A percentile compares a stretch with the other conserved stretches of the same genome.
Conservation (phyloP, 441 rosid species). For the Capsella rubella region DNA sequence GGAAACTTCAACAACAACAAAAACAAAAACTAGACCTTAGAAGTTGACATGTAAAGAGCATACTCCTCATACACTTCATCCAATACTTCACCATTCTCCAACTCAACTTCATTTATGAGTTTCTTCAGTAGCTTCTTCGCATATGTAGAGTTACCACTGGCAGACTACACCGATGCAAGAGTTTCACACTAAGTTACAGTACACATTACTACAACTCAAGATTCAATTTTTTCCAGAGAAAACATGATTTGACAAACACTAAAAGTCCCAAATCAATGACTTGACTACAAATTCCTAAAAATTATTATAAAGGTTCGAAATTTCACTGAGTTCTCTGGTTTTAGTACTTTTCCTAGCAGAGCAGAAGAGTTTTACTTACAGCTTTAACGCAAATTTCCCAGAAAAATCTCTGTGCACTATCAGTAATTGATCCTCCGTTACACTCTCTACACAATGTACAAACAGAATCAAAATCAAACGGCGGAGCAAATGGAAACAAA, state of each 20-base stretch:
- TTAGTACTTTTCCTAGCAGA: slow-evolving; percentile 5
- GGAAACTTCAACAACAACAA: background rate
- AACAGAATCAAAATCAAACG: slow-evolving; percentile 11
- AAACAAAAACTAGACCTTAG: slow-evolving; percentile 54
- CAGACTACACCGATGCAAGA: slow-evolving; percentile 52
- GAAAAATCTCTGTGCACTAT: slow-evolving; percentile 65
- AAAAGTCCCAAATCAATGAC: background rate
- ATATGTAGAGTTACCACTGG: slow-evolving; percentile 55
- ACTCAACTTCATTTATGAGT: slow-evolving; percentile 77
- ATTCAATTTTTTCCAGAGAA: background rate
- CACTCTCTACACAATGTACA: slow-evolving; percentile 49
- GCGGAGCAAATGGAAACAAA: background rate
- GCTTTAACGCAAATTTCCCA: slow-evolving; percentile 69
- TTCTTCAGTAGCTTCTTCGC: slow-evolving; percentile 74
- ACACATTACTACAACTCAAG: slow-evolving; percentile 15
- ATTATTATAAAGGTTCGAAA: background rate
- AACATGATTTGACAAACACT: background rate
- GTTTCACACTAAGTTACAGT: background rate
- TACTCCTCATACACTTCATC: slow-evolving; percentile 79
- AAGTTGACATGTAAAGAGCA: slow-evolving; percentile 60
- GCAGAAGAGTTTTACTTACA: slow-evolving; percentile 45
- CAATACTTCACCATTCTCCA: slow-evolving; percentile 56
- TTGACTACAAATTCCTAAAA: background rate
- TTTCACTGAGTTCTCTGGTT: background rate
- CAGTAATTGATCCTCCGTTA: slow-evolving; percentile 68